Percentiles rank a stretch among this genome's conserved stretches.
Evolutionary conservation across 2,329 filamentous ascomycete species (phyloP).

Genomic region (Dendryphion nanum): DNA sequence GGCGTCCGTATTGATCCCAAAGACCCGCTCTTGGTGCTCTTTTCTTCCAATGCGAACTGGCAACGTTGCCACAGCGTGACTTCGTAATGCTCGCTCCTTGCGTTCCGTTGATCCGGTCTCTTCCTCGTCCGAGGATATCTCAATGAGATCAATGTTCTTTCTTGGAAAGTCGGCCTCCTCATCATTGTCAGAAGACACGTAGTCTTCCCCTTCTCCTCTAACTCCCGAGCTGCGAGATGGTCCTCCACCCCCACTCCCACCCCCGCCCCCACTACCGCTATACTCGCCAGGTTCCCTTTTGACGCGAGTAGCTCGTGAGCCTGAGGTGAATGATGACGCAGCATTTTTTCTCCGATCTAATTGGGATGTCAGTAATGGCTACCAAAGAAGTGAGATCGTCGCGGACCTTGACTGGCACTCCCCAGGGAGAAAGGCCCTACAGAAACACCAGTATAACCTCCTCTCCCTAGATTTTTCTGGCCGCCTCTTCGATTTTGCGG

Average conservation of each 20-base stretch:
- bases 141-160: slow-evolving; percentile 58
- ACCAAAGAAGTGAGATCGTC: neutral
- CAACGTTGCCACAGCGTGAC: slow-evolving; percentile 27
- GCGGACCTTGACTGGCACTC: slow-evolving; percentile 21
- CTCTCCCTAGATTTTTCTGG: slow-evolving; percentile 29
- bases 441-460: slow-evolving; percentile 43
- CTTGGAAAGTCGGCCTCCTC: slow-evolving; percentile 41
- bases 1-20: slow-evolving; percentile 55
- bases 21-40: slow-evolving; percentile 54
- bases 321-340: slow-evolving; percentile 17
- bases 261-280: slow-evolving; percentile 2
- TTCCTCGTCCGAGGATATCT: slow-evolving; percentile 57
- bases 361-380: neutral
- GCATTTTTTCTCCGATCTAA: slow-evolving; percentile 1
- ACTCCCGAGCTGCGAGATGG: slow-evolving; percentile 11
- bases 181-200: slow-evolving; percentile 50
- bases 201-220: slow-evolving; percentile 38
- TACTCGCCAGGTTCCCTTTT: slow-evolving; percentile 32
- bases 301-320: slow-evolving; percentile 11
- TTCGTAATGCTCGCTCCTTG: slow-evolving; percentile 20
- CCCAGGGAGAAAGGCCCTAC: slow-evolving; percentile 44
- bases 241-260: slow-evolving; percentile 9
- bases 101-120: slow-evolving; percentile 25
- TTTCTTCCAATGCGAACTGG: slow-evolving; percentile 58
- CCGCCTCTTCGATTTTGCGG: slow-evolving; percentile 10